These are phyloP conservation scores for Dactylorhiza incarnata DNA, from an alignment of 106 monocot genomes.

Conservation along the genomic window DNA sequence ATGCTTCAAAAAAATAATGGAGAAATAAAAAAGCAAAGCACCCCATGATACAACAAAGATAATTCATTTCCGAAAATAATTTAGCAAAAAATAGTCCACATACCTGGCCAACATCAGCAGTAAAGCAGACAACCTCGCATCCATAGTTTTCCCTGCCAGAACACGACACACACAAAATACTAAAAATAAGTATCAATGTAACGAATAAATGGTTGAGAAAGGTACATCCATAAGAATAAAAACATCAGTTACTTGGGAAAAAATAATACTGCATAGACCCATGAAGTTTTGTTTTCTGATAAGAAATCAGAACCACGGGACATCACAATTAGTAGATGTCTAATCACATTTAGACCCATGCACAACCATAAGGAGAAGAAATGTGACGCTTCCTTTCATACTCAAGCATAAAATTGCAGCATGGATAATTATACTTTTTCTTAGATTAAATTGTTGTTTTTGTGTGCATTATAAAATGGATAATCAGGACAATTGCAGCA, in stretches of 20 bases:
- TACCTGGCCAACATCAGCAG: constrained; percentile 99
- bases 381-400: not conserved
- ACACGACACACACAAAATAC: not conserved
- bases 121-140: constrained; percentile 97
- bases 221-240: not conserved
- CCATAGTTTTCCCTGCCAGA: constrained; percentile 90
- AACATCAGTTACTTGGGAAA: not conserved
- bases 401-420: not conserved
- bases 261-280: not conserved
- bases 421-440: not conserved
- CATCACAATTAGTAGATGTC: not conserved
- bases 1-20: not conserved
- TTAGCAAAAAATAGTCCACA: constrained; percentile 3
- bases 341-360: not conserved
- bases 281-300: not conserved
- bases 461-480: not conserved
- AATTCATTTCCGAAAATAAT: not conserved
- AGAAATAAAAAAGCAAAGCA: not conserved
- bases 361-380: not conserved
- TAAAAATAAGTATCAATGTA: not conserved
- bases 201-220: not conserved
- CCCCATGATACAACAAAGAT: not conserved
- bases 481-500: not conserved
- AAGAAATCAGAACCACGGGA: not conserved
- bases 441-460: not conserved